Base-by-base conservation (phyloP, 2,329 filamentous ascomycete species). In the Colletotrichum sp. region DNA sequence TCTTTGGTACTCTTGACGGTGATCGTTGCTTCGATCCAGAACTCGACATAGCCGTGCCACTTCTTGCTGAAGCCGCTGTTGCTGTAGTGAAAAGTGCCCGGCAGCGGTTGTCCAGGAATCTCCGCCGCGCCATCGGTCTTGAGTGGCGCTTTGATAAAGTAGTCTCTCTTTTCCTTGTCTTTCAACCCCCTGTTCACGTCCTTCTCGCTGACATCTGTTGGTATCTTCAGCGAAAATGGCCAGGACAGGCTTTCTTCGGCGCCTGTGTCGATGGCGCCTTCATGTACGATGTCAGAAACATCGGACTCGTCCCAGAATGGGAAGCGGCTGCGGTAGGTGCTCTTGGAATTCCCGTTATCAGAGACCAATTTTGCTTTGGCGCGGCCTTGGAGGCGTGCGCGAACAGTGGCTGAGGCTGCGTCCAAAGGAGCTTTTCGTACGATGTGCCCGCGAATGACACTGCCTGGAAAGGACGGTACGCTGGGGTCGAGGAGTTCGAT, bases 21-120 rank as follows among this genome's bases (percentile, higher is more conserved):
- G 85, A 36, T 4, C 77, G 72, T 65, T 0, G 84, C 83, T 34
- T 82, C 71, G 2, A 86, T 73, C 10, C 78, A 80, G 52, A 86
- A 86, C 58, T 86, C 83, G 24, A 84, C 82, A 18, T 78, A 82
- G 9, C 77, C 74, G 28, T 82, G 78, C 21, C 77, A 78, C 4
- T 48, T 69, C 1, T 71, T 77, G 59, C 30, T 59, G 21, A 71
- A 70, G 13, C 62, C 48, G 69, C 28, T 13, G 32, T 43, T 26
- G 4, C 48, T 21, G 28, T 70, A 58, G 70, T 74, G 3, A 69
- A 78, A 69, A 62, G 77, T 73, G 2, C 73, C 72, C 10, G 79
- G 80, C 7, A 81, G 72, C 3, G 71, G 43, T 24, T 75, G 70
- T 1, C 62, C 52, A 3, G 73, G 64, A 8, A 79, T 14, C 36